Evolutionary conservation across 2,329 filamentous ascomycete genomes (phyloP), one percentile per base, ranked within the genome.

Genomic region (Tolypocladium paradoxum): DNA sequence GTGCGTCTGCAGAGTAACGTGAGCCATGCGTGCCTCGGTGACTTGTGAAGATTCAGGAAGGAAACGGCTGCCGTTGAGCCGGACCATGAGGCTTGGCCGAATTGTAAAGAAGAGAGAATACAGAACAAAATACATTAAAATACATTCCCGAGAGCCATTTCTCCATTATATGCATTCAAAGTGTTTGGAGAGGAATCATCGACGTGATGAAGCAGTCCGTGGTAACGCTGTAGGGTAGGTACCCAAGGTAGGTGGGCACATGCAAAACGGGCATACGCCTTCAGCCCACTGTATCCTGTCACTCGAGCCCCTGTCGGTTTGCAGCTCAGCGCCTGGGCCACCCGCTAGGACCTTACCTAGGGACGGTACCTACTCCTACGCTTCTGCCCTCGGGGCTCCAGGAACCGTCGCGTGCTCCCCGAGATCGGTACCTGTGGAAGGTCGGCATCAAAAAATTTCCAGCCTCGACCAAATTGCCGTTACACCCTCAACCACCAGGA

Each of bases 391-490:
- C 9, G 34, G 47, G 31, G 18, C 29, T 20, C 37, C 40, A 51
- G 29, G 27, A 46, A 51, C 43, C 48, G 37, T 51, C 43, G 53
- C 47, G 49, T 52, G 53, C 54, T 35, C 43, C 48, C 55, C 56
- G 55, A 57, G 52, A 45, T 58, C 57, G 57, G 57, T 48, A 55
- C 33, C 24, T 22, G 14, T 8, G 33, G 22, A 20, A 49, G 22
- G 48, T 29, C 35, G 48, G 18, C 48, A 55, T 53, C 43, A 54
- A 57, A 57, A 57, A 59, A 59, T 53, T 56, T 53, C 48, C 43
- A 29, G 27, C 53, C 53, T 24, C 47, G 8, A 20, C 31, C 31
- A 24, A 31, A 37, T 48, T 37, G 40, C 34, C 40, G 50, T 43
- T 43, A 55, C 49, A n/a, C 12, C 35, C 31, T 49, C 47, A 27